phyloP scores from a whole-genome alignment of 2,329 filamentous ascomycete genomes.

The Claviceps purpurea region DNA sequence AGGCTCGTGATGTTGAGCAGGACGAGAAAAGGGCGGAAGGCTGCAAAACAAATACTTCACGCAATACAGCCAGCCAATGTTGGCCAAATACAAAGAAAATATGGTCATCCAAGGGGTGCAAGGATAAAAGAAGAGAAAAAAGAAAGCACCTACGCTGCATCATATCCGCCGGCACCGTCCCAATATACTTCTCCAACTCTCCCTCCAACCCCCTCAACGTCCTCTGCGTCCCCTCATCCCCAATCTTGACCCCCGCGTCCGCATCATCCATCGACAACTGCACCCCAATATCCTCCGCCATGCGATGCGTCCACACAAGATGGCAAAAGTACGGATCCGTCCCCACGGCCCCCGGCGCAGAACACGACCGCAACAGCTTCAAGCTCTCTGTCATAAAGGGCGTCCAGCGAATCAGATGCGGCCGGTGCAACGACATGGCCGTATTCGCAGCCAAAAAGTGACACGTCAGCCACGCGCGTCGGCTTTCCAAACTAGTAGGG shows the following conservation, averaged over 20 bases:
- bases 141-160: conserved; percentile 36
- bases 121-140: not conserved
- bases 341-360: conserved; percentile 36
- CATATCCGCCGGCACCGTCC: conserved; percentile 36
- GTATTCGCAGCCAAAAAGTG: conserved; percentile 47
- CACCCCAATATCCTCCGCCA: conserved; percentile 54
- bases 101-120: too few relatives aligned
- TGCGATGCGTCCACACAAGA: conserved; percentile 43
- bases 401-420: conserved; percentile 46
- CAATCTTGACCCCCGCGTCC: conserved; percentile 36
- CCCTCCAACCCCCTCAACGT: conserved; percentile 51
- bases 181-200: conserved; percentile 47
- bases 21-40: too few relatives aligned
- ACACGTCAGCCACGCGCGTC: conserved; percentile 45
- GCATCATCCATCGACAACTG: conserved; percentile 58
- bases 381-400: conserved; percentile 48
- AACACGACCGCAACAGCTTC: conserved; percentile 35
- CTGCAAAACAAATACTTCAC: too few relatives aligned
- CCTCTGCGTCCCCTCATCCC: conserved; percentile 50
- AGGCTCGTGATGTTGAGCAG: too few relatives aligned
- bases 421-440: conserved; percentile 47
- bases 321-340: conserved; percentile 46
- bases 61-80: too few relatives aligned
- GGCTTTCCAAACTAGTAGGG: conserved; percentile 38
- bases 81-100: too few relatives aligned